phyloP scores from a whole-genome alignment of 208 protist genomes.

The Trypanosoma avium region DNA sequence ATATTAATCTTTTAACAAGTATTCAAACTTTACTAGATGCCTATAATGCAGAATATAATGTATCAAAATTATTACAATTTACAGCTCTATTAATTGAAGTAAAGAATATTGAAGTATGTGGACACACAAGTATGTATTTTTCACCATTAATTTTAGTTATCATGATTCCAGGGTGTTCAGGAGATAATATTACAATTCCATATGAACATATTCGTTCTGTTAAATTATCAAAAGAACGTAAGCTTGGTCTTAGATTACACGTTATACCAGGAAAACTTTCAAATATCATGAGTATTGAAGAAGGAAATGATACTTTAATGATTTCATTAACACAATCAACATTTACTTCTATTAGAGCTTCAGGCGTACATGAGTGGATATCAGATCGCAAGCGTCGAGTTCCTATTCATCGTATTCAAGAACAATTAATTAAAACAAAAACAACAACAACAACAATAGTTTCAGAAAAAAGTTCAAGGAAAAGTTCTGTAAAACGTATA shows the following conservation, averaged over 20 bases:
- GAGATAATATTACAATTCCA: constrained; percentile 81
- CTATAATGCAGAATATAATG: constrained; percentile 60
- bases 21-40: constrained; percentile 68
- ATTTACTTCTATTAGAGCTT: constrained; percentile 50
- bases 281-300: constrained; percentile 44
- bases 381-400: constrained; percentile 68
- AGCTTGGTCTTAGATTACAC: constrained; percentile 69
- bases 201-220: constrained; percentile 85
- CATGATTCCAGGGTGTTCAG: constrained; percentile 51
- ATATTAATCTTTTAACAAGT: constrained; percentile 60
- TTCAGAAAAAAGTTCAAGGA: background rate
- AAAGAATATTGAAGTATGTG: constrained; percentile 48
- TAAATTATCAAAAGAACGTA: constrained; percentile 71
- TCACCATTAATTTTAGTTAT: constrained; percentile 68
- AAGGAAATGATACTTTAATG: constrained; percentile 51
- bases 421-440: constrained; percentile 4
- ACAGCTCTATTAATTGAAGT: constrained; percentile 60
- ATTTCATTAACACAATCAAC: constrained; percentile 72
- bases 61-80: constrained; percentile 40
- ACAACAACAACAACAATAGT: background rate
- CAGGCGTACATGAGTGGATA: constrained; percentile 75
- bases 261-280: constrained; percentile 62
- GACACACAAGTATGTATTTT: constrained; percentile 81
- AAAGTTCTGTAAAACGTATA: too few relatives aligned
- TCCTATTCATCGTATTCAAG: constrained; percentile 28